These are phyloP conservation scores for Penicillium corylophilum DNA, from an alignment of 2,329 filamentous ascomycete species.

Conservation along the genomic window DNA sequence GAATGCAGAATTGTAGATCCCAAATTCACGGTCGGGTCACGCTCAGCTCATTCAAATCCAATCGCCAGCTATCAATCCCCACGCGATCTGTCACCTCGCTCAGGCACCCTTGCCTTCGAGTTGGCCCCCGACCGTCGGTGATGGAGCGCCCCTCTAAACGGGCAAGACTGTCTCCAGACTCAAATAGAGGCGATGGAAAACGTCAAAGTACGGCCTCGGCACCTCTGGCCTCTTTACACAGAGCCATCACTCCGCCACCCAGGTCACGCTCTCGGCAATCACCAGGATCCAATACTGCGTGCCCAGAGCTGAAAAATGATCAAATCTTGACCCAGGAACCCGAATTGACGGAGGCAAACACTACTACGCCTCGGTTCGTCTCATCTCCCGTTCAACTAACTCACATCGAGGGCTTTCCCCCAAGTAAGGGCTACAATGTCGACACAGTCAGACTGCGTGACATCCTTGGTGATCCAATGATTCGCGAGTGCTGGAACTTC, in stretches of 20 bases:
- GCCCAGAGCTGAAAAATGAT: conserved; percentile 4
- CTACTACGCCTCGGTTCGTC: neutral
- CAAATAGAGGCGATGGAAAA: neutral
- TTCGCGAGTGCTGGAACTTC: conserved; percentile 61
- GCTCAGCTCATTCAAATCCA: neutral
- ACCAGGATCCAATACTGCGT: neutral
- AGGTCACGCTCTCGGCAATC: conserved; percentile 6
- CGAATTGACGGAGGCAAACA: neutral
- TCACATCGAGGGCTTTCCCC: conserved; percentile 62
- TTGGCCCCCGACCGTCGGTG: neutral
- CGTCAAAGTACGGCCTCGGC: neutral
- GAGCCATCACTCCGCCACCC: conserved; percentile 16
- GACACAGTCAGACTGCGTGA: conserved; percentile 66
- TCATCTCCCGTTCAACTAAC: conserved; percentile 71
- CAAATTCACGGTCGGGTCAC: neutral
- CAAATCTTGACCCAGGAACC: neutral
- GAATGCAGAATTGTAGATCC: neutral
- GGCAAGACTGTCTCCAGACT: conserved; percentile 6
- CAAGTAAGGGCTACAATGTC: conserved; percentile 55
- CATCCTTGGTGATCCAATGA: conserved; percentile 71
- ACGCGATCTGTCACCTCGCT: neutral
- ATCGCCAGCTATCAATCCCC: neutral
- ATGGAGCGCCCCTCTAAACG: conserved; percentile 21
- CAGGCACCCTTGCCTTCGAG: neutral
- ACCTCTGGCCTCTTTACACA: conserved; percentile 13